Conservation (phyloP, 768 basidiomycete genomes). For the Naganishia friedmannii region DNA sequence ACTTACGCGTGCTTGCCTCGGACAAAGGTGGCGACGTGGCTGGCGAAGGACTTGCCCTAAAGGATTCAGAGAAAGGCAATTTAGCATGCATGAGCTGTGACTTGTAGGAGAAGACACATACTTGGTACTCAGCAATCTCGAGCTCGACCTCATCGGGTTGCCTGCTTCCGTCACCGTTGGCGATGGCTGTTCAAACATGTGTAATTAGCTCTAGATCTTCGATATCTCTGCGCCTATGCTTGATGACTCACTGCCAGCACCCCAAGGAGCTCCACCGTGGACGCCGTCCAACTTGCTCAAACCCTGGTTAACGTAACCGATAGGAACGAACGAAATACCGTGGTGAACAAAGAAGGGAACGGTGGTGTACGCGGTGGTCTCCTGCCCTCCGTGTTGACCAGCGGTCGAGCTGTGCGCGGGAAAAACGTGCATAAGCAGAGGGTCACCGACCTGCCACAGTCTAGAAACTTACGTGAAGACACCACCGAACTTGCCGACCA, state of each 20-base stretch:
- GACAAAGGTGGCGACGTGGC: conserved; percentile 39
- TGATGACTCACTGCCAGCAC: conserved; percentile 56
- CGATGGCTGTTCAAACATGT: conserved; percentile 36
- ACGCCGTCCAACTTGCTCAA: conserved; percentile 46
- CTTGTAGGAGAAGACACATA: background rate
- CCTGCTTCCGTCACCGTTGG: conserved; percentile 44
- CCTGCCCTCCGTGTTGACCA: conserved; percentile 74
- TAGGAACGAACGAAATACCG: conserved; percentile 63
- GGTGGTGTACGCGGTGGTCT: conserved; percentile 55
- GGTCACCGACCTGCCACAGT: too few relatives aligned
- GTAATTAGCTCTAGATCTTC: background rate
- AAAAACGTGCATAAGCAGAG: background rate
- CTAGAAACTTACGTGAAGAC: conserved; percentile 21
- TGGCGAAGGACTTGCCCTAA: conserved; percentile 39
- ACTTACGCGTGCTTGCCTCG: conserved; percentile 35
- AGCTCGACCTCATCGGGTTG: conserved; percentile 37
- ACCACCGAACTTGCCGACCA: conserved; percentile 63
- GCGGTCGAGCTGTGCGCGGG: conserved; percentile 63
- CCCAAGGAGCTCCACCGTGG: conserved; percentile 67
- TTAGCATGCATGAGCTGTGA: background rate
- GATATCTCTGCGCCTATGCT: too few relatives aligned
- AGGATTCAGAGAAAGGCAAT: background rate
- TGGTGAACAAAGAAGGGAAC: conserved; percentile 66
- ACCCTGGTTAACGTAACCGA: conserved; percentile 60
- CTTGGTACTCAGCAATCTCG: conserved; percentile 39